Evolutionary conservation across 2,329 filamentous ascomycete species (phyloP).

Genomic region (Dactylella cylindrospora): DNA sequence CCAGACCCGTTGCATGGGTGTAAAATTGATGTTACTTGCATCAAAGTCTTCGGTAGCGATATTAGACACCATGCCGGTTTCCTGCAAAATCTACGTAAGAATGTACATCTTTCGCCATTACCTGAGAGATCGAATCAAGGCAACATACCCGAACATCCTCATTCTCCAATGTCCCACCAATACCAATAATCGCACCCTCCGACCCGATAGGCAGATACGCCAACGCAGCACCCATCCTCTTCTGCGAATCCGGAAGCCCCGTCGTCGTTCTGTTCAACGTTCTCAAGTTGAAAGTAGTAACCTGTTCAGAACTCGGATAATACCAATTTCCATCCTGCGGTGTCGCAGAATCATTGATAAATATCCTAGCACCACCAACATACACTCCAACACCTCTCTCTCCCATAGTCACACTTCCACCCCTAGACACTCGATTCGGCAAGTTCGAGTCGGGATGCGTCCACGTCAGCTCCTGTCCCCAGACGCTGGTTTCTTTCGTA

Average conservation of each 20-base stretch:
- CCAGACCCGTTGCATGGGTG: constrained; percentile 40
- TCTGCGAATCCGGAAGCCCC: constrained; percentile 23
- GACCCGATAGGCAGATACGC: constrained; percentile 33
- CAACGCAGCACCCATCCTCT: constrained; percentile 29
- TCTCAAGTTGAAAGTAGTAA: constrained; percentile 33
- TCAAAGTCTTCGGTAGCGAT: constrained; percentile 23
- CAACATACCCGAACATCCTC: constrained; percentile 23
- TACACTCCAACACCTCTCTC: constrained; percentile 33
- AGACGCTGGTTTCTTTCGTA: constrained; percentile 23
- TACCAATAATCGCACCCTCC: constrained; percentile 26
- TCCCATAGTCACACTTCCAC: constrained; percentile 13
- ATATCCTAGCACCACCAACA: constrained; percentile 39
- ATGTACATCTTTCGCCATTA: neutral
- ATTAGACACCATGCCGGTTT: constrained; percentile 13
- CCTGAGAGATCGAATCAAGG: neutral
- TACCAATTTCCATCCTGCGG: constrained; percentile 28
- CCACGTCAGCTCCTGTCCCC: constrained; percentile 39
- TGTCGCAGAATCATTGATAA: constrained; percentile 26
- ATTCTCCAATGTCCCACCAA: constrained; percentile 38
- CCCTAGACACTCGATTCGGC: constrained; percentile 36
- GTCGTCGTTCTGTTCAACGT: constrained; percentile 32
- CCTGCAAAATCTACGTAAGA: constrained; percentile 9
- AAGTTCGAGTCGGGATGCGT: constrained; percentile 20
- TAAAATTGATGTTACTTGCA: constrained; percentile 19
- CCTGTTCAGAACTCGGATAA: constrained; percentile 35